Evolutionary conservation across 169 alveolate species (phyloP).

Genomic region (Plasmodium cynomolgi): DNA sequence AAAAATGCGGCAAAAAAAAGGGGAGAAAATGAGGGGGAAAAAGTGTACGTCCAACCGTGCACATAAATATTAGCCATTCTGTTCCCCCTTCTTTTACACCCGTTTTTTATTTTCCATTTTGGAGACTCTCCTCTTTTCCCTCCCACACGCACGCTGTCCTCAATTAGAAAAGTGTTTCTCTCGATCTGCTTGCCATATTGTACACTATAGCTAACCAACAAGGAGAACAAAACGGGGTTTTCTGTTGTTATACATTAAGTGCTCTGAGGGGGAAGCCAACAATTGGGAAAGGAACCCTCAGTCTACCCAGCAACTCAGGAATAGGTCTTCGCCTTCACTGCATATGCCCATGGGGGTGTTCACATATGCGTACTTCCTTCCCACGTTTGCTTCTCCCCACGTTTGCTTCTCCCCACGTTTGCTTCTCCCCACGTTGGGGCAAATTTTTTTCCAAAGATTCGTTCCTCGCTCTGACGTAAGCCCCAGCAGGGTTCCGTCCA

Average conservation of each 20-base stretch:
- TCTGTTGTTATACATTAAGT: background rate
- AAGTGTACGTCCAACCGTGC: background rate
- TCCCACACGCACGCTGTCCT: background rate
- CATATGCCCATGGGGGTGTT: background rate
- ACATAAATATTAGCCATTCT: background rate
- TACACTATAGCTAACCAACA: background rate
- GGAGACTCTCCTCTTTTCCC: background rate
- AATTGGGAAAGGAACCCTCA: background rate
- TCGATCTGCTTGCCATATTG: background rate
- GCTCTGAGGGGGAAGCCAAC: background rate
- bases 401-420: background rate
- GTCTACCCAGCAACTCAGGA: background rate
- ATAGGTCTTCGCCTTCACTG: background rate
- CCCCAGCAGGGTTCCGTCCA: background rate
- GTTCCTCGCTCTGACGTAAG: background rate
- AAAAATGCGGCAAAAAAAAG: background rate
- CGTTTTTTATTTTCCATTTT: background rate
- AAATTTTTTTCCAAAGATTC: background rate
- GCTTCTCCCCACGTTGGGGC: background rate
- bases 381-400: background rate
- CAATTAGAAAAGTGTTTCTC: background rate
- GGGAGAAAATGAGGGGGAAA: background rate
- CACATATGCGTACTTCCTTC: background rate
- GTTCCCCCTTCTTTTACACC: background rate
- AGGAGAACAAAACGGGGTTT: background rate